A percentile compares a stretch with the other conserved stretches of the same genome.
phyloP scores from a whole-genome alignment of 345 rosid species.

The Eucalyptus sideroxylon region DNA sequence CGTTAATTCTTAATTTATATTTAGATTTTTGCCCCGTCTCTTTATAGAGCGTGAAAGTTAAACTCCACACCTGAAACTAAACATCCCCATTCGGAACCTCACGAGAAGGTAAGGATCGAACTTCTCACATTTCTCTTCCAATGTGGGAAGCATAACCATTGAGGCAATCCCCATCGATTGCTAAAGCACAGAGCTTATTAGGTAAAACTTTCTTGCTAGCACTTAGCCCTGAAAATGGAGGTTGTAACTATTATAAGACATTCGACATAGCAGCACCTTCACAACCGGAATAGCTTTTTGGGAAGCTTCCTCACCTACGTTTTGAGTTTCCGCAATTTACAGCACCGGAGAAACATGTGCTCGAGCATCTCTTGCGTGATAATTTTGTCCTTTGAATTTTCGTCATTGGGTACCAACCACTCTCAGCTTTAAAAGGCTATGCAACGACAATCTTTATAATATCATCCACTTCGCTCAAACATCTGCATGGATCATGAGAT shows the following conservation, averaged over 20 bases:
- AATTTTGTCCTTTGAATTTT: not conserved
- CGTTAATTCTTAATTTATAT: too few species aligned
- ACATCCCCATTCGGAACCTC: rapidly evolving
- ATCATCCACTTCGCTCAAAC: not conserved
- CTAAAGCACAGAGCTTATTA: not conserved
- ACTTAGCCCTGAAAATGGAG: not conserved
- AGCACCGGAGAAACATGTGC: not conserved
- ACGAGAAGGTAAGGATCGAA: too few species aligned
- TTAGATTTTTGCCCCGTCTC: rapidly evolving
- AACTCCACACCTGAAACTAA: too few species aligned
- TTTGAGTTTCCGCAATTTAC: not conserved
- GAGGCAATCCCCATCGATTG: too few species aligned
- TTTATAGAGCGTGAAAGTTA: too few species aligned
- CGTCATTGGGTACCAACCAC: not conserved
- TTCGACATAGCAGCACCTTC: not conserved
- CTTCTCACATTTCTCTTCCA: too few species aligned
- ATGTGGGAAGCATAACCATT: too few species aligned
- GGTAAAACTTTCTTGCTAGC: not conserved
- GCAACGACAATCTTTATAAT: not conserved
- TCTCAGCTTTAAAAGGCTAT: not conserved
- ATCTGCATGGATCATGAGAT: not conserved
- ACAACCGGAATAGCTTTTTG: not conserved
- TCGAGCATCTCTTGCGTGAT: not conserved
- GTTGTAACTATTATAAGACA: not conserved
- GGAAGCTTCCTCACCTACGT: not conserved